Evolutionary conservation across 208 protist genomes (phyloP), one percentile per base, ranked within the genome.

Genomic region (Acanthamoeba divionensis): DNA sequence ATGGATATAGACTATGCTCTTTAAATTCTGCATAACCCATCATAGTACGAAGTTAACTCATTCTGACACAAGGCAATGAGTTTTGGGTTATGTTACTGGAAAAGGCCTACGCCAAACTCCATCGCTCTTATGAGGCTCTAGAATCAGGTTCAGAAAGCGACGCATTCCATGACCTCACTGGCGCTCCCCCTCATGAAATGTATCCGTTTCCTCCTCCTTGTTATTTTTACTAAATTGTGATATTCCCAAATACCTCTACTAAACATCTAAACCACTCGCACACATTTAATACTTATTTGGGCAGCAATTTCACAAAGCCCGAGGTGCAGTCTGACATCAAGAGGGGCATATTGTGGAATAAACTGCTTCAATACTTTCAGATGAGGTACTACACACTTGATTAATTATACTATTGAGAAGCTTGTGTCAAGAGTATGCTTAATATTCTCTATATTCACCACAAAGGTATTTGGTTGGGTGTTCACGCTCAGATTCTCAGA

Each of bases 31-130:
- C n/a, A 63, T 41, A 5, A 41, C 36, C 55, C 55, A 63, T 4
- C 55, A 63, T 31, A 63, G 55, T 41, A 15, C 26, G 36, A 38
- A 44, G 5, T 24, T 36, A 24, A 55, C 54, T 13, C 52, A 24
- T 54, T 54, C 24, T 21, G 48, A 21, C 12, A 15, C 2, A 41
- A 82, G 89, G 38, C 75, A 82, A 82, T n/a, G 73, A 91, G 77
- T 65, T 94, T n/a, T 94, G 92, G 92, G 73, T 91, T 21, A 63
- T 77, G 63, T 55, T 94, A 31, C 38, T 94, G 33, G 92, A 94
- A 48, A 94, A 94, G 82, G 92, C 92, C 24, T 93, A 92, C 52
- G 92, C 92, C 12, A 93, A 93, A 52, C 54, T 93, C 12, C 29
- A 93, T 41, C 65, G 57, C 7, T 86, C 52, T 50, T 92, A 80